Conservation (phyloP, 2,329 filamentous ascomycete genomes). For the Xylariaceae sp. region DNA sequence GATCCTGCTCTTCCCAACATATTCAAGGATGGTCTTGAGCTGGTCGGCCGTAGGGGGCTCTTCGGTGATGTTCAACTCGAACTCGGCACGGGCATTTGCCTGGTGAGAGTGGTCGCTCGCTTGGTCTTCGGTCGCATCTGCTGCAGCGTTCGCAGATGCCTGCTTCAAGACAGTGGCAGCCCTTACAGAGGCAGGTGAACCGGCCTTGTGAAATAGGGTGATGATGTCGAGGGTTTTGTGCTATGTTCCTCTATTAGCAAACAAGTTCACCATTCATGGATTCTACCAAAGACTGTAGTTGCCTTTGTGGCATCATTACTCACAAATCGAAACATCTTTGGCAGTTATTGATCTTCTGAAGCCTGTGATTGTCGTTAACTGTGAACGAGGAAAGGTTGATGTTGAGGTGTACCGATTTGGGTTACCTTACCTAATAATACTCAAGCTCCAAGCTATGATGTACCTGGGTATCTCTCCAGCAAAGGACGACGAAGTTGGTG, state of each 20-base stretch:
- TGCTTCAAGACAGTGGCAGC: slow-evolving; percentile 76
- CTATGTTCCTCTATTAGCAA: slow-evolving; percentile 37
- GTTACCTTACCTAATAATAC: too few species aligned
- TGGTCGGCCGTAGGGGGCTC: slow-evolving; percentile 75
- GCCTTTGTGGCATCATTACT: background rate
- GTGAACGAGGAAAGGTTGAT: too few species aligned
- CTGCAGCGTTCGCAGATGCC: slow-evolving; percentile 62
- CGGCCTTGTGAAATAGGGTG: slow-evolving; percentile 90
- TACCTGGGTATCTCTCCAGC: too few species aligned
- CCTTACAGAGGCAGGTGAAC: slow-evolving; percentile 64
- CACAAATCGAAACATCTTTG: too few species aligned
- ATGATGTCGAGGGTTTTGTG: slow-evolving; percentile 82
- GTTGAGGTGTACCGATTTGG: too few species aligned
- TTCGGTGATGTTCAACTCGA: slow-evolving; percentile 83
- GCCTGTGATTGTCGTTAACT: background rate
- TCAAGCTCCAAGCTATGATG: too few species aligned
- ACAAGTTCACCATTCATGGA: background rate
- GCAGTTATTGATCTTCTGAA: too few species aligned
- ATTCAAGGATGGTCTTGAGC: slow-evolving; percentile 76
- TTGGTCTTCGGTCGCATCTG: slow-evolving; percentile 68
- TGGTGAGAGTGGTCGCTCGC: slow-evolving; percentile 61
- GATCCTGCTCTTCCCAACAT: slow-evolving; percentile 62
- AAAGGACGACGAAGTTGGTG: too few species aligned
- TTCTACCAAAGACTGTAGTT: background rate
- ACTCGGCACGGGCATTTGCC: slow-evolving; percentile 56